A percentile compares a stretch with the other conserved stretches of the same genome.
phyloP scores from a whole-genome alignment of 2,329 filamentous ascomycete species.

The Ophiosphaerella narmari region DNA sequence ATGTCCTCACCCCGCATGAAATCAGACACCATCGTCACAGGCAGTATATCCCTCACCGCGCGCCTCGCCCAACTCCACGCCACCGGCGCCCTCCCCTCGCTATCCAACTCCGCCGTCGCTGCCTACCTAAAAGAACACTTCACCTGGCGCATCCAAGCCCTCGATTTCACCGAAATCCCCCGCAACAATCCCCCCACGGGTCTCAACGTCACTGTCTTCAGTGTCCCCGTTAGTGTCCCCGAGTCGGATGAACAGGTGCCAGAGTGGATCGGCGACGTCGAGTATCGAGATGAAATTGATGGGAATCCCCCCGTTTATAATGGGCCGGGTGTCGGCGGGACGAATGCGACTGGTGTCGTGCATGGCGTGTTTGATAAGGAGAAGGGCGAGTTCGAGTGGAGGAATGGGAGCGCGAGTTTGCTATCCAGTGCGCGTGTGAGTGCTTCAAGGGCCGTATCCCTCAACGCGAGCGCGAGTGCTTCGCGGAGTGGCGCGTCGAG shows the following conservation, averaged over 20 bases:
- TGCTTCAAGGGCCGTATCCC: neutral
- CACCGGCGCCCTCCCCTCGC: conserved; percentile 30
- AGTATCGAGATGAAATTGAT: conserved; percentile 31
- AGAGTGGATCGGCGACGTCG: conserved; percentile 23
- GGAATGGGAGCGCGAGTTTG: conserved; percentile 11
- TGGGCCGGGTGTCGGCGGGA: conserved; percentile 19
- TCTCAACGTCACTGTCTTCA: conserved; percentile 37
- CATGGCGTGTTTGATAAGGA: conserved; percentile 16
- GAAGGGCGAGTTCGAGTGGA: conserved; percentile 19
- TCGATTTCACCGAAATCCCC: conserved; percentile 36
- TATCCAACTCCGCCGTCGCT: conserved; percentile 24
- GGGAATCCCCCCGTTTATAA: conserved; percentile 32
- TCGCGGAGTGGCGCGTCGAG: neutral
- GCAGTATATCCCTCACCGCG: conserved; percentile 47
- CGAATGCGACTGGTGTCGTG: conserved; percentile 13
- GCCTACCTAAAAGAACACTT: conserved; percentile 36
- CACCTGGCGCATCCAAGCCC: conserved; percentile 38
- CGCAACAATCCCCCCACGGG: conserved; percentile 29
- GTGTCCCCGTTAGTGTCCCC: conserved; percentile 29
- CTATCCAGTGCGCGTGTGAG: neutral
- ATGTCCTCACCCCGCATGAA: conserved; percentile 45
- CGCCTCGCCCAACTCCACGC: conserved; percentile 35
- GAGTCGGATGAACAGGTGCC: conserved; percentile 32
- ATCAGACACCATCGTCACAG: conserved; percentile 46
- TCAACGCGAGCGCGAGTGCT: neutral